These are phyloP conservation scores for Aspergillus texensis DNA, from an alignment of 2,329 filamentous ascomycete species.

Conservation along the genomic window DNA sequence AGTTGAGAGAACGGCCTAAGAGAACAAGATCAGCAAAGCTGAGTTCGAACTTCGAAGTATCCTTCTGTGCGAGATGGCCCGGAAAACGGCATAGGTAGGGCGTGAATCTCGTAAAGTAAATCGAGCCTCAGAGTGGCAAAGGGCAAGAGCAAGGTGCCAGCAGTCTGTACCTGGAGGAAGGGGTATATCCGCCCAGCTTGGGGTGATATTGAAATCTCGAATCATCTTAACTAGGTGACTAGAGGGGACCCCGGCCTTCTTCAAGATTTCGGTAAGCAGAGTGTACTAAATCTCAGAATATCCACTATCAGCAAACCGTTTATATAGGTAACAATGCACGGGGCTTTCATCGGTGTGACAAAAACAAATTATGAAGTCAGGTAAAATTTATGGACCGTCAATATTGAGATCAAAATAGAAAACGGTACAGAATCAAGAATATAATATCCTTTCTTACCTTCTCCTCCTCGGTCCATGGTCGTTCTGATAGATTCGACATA, in stretches of 20 bases:
- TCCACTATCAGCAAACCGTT: constrained; percentile 6
- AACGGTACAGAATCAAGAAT: neutral
- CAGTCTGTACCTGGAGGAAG: constrained; percentile 44
- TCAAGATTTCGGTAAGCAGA: constrained; percentile 47
- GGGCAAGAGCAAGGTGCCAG: constrained; percentile 15
- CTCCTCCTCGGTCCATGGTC: constrained; percentile 49
- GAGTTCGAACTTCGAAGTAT: neutral
- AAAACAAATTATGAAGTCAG: neutral
- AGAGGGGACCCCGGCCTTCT: constrained; percentile 42
- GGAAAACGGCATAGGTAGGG: neutral
- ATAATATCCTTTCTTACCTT: constrained; percentile 38
- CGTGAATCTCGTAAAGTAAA: constrained; percentile 6
- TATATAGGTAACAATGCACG: neutral
- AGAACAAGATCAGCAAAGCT: constrained; percentile 18
- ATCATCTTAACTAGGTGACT: constrained; percentile 42
- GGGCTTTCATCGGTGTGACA: neutral
- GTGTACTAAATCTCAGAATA: constrained; percentile 34
- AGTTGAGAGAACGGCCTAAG: constrained; percentile 43
- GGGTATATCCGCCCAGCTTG: constrained; percentile 45
- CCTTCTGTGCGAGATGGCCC: neutral
- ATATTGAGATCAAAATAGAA: neutral
- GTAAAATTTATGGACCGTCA: neutral
- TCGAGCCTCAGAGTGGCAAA: neutral
- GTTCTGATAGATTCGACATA: constrained; percentile 48
- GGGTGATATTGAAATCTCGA: constrained; percentile 39